Conservation (phyloP, 176 grass and related monocot genomes). For the Avena eriantha region DNA sequence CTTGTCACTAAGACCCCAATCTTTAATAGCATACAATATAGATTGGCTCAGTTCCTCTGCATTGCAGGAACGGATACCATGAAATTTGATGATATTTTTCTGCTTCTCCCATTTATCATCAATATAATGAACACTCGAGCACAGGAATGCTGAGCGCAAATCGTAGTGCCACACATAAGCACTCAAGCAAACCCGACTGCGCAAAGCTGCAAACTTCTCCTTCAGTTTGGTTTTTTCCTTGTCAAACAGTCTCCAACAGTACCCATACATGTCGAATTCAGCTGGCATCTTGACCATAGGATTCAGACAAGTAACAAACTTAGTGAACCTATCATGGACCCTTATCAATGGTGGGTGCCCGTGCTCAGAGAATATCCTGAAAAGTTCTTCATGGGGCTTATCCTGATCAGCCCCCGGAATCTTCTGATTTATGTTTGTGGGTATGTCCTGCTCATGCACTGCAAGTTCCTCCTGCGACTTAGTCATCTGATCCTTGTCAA, state of each 20-base stretch:
- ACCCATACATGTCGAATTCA: neutral
- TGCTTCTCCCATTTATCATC: slow-evolving; percentile 33
- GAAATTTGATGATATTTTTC: slow-evolving; percentile 30
- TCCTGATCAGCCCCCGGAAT: neutral
- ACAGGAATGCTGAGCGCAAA: slow-evolving; percentile 24
- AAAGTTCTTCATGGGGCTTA: slow-evolving; percentile 18
- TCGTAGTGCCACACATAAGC: slow-evolving; percentile 42
- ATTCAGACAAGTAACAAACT: slow-evolving; percentile 44
- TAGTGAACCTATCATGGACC: slow-evolving; percentile 30
- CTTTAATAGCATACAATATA: slow-evolving; percentile 33
- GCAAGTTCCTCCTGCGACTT: neutral
- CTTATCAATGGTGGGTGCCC: slow-evolving; percentile 34
- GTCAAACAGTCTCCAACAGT: slow-evolving; percentile 27
- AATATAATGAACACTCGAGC: slow-evolving; percentile 46
- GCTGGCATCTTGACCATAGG: slow-evolving; percentile 37
- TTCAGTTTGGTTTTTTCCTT: slow-evolving; percentile 41
- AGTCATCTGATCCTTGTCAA: neutral
- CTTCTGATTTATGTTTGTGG: neutral
- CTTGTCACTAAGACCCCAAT: slow-evolving; percentile 42
- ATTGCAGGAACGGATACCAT: slow-evolving; percentile 8
- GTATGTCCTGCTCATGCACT: slow-evolving; percentile 6
- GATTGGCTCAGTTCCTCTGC: slow-evolving; percentile 25
- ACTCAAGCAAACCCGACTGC: slow-evolving; percentile 43
- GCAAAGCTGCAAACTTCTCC: slow-evolving; percentile 34
- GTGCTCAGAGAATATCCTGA: slow-evolving; percentile 32